These are phyloP conservation scores for Fraxinus baroniana DNA, from an alignment of 305 asterid genomes.

Conservation along the genomic window DNA sequence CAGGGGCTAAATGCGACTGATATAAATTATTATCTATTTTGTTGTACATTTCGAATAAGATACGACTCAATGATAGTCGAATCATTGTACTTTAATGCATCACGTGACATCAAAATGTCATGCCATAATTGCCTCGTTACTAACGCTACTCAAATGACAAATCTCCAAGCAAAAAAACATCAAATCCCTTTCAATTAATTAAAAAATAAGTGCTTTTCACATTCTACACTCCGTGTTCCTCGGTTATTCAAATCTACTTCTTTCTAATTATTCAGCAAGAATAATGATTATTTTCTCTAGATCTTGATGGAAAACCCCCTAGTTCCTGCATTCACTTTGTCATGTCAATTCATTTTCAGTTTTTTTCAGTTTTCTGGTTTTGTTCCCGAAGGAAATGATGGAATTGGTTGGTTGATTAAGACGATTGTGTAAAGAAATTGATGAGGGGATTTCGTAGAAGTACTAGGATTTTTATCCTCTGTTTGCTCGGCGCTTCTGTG, in stretches of 20 bases:
- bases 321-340: constrained; percentile 18
- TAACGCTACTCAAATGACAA: constrained; percentile 30
- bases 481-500: constrained; percentile 61
- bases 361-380: constrained; percentile 11
- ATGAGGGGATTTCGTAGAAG: constrained; percentile 59
- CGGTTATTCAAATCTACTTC: constrained; percentile 27
- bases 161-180: constrained; percentile 16
- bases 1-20: background rate
- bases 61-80: background rate
- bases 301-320: constrained; percentile 42
- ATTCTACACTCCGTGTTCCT: constrained; percentile 35
- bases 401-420: constrained; percentile 19
- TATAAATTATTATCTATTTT: too few relatives aligned
- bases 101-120: background rate
- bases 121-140: constrained; percentile 33
- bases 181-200: background rate
- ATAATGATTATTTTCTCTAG: constrained; percentile 27
- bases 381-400: constrained; percentile 37
- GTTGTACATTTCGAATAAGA: background rate
- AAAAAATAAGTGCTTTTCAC: too few relatives aligned
- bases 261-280: background rate
- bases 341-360: constrained; percentile 7
- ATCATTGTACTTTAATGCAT: background rate
- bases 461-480: constrained; percentile 85
- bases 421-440: constrained; percentile 23